Percentiles rank a stretch among this genome's conserved stretches.
Evolutionary conservation across 805 yeast genomes (phyloP).

Genomic region (Saccharomycopsis sp.): DNA sequence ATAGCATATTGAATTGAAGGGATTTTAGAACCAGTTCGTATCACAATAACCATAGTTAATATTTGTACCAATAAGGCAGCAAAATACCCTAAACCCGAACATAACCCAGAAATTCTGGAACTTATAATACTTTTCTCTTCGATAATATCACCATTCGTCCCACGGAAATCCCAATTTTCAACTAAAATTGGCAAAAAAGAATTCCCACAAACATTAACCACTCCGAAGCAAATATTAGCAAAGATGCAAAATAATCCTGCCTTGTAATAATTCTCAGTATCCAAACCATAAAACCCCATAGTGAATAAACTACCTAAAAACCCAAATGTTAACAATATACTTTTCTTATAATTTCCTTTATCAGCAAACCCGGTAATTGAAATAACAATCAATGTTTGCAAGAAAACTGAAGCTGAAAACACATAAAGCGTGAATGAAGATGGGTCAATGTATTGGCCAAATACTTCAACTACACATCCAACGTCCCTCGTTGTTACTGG

Average conservation of each 20-base stretch:
- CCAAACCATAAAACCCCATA: constrained; percentile 34
- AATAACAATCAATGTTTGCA: constrained; percentile 65
- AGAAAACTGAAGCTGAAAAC: constrained; percentile 60
- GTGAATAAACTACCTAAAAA: constrained; percentile 51
- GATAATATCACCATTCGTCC: neutral
- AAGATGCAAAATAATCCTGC: constrained; percentile 46
- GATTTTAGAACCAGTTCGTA: constrained; percentile 32
- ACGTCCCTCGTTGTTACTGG: constrained; percentile 15
- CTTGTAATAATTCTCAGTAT: constrained; percentile 27
- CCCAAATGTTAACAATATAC: constrained; percentile 50
- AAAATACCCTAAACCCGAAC: constrained; percentile 64
- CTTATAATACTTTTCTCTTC: constrained; percentile 33
- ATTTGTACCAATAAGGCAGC: constrained; percentile 66
- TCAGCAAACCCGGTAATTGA: constrained; percentile 70
- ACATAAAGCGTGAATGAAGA: constrained; percentile 70
- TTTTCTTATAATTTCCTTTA: constrained; percentile 53
- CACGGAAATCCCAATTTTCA: constrained; percentile 30
- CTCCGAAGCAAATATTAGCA: constrained; percentile 68
- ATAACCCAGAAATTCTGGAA: constrained; percentile 54
- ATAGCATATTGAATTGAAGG: constrained; percentile 51
- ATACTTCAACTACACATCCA: constrained; percentile 43
- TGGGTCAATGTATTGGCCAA: constrained; percentile 52
- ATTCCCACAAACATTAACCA: constrained; percentile 74
- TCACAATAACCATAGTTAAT: constrained; percentile 44
- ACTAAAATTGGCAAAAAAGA: constrained; percentile 62